phyloP scores from a whole-genome alignment of 805 yeast genomes.

The Komagataella populi region DNA sequence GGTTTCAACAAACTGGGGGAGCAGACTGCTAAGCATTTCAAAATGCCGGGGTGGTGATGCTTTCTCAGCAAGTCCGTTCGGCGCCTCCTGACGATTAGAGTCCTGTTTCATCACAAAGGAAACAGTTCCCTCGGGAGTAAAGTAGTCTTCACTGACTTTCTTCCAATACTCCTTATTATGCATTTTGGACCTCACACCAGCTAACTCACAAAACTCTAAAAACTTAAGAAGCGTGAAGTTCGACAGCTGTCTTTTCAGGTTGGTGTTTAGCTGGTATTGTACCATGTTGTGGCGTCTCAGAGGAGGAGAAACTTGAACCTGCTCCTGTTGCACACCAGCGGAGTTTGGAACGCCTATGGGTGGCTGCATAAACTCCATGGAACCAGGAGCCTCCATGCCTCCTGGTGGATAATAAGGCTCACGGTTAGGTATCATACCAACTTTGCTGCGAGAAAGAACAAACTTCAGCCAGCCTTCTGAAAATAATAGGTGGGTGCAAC shows the following conservation, averaged over 20 bases:
- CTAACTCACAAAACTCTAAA: constrained; percentile 6
- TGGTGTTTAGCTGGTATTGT: constrained; percentile 2
- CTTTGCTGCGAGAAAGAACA: not conserved
- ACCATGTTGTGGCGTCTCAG: not conserved
- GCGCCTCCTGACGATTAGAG: constrained; percentile 5
- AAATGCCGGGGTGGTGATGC: constrained; percentile 34
- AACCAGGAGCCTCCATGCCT: not conserved
- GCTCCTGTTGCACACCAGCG: not conserved
- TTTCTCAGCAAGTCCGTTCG: not conserved
- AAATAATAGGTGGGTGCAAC: not conserved
- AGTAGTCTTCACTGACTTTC: constrained; percentile 32
- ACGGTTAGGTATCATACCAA: not conserved
- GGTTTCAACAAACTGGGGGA: constrained; percentile 49
- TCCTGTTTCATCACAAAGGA: constrained; percentile 31
- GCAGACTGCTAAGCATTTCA: constrained; percentile 48
- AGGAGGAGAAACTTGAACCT: not conserved
- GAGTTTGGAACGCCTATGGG: not conserved
- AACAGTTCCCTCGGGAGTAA: constrained; percentile 35
- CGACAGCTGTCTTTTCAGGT: constrained; percentile 7
- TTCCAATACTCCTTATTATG: constrained; percentile 37
- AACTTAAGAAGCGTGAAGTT: constrained; percentile 8
- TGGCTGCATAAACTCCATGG: not conserved
- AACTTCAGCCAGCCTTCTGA: too few species aligned
- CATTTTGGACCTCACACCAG: constrained; percentile 17
- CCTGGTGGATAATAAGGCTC: not conserved